Evolutionary conservation across 352 stramenopile genomes (phyloP), one percentile per base, ranked within the genome.

Genomic region (Phytophthora pinifolia): DNA sequence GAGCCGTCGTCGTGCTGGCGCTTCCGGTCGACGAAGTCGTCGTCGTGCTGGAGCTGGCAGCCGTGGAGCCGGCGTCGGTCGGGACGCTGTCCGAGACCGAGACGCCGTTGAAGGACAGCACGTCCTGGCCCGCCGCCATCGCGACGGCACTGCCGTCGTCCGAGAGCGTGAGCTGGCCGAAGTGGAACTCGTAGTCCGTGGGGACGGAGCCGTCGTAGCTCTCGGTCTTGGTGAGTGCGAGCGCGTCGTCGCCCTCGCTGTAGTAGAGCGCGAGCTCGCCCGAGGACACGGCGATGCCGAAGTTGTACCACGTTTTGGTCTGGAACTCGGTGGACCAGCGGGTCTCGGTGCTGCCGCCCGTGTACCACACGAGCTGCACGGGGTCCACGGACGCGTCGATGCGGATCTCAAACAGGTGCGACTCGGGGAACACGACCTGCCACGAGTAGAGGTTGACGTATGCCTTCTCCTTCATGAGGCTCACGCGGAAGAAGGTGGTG

Each of bases 21-120:
- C 33, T 37, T 13, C 33, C 44, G 13, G 43, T 13, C 18, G 43
- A 36, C 22, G 43, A 39, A 18, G 53, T 46, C 9, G 50, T 57
- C n/a, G 41, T 68, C 13, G 58, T 55, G 14, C 35, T 66, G 18
- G 54, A 39, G n/a, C 41, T 61, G 14, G 45, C 36, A 4, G 54
- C 38, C 4, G 39, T 44, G 22, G 61, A 69, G 27, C 70, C 59
- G 10, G 50, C 36, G 36, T 59, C 65, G 18, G 59, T 76, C 22
- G 67, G 65, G 46, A 83, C 58, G 32, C 56, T 54, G 46, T 74
- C 72, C 50, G 82, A 67, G 13, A 86, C 70, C 14, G 71, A 72
- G 5, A 89, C 76, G n/a, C 79, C 79, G 60, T 81, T 89, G 59
- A 83, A 89, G 38, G 67, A 74, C 32, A 89, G 57, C 14, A 84